These are phyloP conservation scores for Amaranthus palmeri DNA, from an alignment of 148 eudicot species.

Conservation along the genomic window DNA sequence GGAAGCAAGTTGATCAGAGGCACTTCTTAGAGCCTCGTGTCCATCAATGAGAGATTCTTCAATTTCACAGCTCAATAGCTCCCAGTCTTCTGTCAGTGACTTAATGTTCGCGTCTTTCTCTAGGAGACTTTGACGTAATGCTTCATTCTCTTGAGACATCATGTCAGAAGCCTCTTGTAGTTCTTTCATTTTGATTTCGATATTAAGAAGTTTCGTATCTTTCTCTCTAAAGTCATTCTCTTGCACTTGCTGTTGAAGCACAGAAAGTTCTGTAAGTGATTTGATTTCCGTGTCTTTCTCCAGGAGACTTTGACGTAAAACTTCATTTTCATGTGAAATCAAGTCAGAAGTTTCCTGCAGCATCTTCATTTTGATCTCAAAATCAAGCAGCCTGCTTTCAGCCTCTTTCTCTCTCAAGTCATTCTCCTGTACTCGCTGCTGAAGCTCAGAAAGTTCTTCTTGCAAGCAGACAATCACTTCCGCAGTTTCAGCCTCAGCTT, in stretches of 20 bases:
- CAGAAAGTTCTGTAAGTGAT: constrained; percentile 43
- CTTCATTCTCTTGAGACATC: constrained; percentile 43
- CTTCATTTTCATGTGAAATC: constrained; percentile 43
- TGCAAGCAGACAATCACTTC: constrained; percentile 92
- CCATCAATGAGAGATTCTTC: constrained; percentile 65
- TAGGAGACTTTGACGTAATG: constrained; percentile 34
- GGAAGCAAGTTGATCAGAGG: constrained; percentile 45
- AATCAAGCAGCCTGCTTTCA: constrained; percentile 31
- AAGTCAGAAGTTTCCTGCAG: constrained; percentile 34
- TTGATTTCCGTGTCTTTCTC: constrained; percentile 49
- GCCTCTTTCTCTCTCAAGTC: constrained; percentile 52
- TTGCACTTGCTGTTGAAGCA: constrained; percentile 68
- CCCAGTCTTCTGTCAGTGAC: constrained; percentile 48
- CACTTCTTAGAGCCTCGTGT: constrained; percentile 56
- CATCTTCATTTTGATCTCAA: constrained; percentile 41
- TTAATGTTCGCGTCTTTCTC: constrained; percentile 49
- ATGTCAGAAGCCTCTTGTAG: constrained; percentile 35
- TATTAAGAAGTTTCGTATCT: constrained; percentile 35
- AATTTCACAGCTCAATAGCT: constrained; percentile 44
- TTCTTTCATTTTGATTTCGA: constrained; percentile 41
- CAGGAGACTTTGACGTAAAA: constrained; percentile 34
- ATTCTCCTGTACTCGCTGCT: constrained; percentile 62
- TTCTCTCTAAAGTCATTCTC: constrained; percentile 54
- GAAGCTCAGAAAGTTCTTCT: constrained; percentile 78
- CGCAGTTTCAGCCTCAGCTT: constrained; percentile 96